Evolutionary conservation across 306 rosid species (phyloP).

Genomic region (Trifolium fragiferum): DNA sequence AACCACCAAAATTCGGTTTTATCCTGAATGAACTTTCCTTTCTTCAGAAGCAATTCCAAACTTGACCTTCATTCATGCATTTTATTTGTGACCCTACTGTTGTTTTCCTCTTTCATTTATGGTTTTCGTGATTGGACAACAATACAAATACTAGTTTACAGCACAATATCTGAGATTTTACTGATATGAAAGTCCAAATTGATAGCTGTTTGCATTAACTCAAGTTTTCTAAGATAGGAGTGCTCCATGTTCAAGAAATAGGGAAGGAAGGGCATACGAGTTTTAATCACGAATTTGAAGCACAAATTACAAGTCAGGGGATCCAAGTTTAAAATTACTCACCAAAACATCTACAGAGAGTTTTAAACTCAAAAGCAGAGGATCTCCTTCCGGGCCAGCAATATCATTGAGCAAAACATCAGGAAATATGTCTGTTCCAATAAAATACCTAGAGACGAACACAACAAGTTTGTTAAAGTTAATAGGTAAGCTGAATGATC

Average conservation of each 20-base stretch:
- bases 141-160: slow-evolving; percentile 16
- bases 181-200: slow-evolving; percentile 14
- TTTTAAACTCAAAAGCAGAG: slow-evolving; percentile 91
- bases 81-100: slow-evolving; percentile 15
- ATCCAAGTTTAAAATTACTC: slow-evolving; percentile 48
- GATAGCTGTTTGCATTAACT: slow-evolving; percentile 11
- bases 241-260: slow-evolving; percentile 19
- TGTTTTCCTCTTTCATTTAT: slow-evolving; percentile 23
- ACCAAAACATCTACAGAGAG: slow-evolving; percentile 96
- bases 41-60: slow-evolving; percentile 33
- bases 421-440: slow-evolving; percentile 83
- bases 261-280: slow-evolving; percentile 23
- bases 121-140: slow-evolving; percentile 8
- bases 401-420: slow-evolving; percentile 87
- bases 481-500: slow-evolving; percentile 19
- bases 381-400: slow-evolving; percentile 95
- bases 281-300: slow-evolving; percentile 22
- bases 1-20: slow-evolving; percentile 24
- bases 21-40: slow-evolving; percentile 22
- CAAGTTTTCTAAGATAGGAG: slow-evolving; percentile 8
- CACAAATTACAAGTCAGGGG: slow-evolving; percentile 20
- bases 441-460: slow-evolving; percentile 64
- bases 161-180: slow-evolving; percentile 25
- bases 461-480: slow-evolving; percentile 36
- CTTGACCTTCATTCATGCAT: slow-evolving; percentile 17